Evolutionary conservation across 2,329 filamentous ascomycete species (phyloP).

Genomic region (Grosmannia huntii): DNA sequence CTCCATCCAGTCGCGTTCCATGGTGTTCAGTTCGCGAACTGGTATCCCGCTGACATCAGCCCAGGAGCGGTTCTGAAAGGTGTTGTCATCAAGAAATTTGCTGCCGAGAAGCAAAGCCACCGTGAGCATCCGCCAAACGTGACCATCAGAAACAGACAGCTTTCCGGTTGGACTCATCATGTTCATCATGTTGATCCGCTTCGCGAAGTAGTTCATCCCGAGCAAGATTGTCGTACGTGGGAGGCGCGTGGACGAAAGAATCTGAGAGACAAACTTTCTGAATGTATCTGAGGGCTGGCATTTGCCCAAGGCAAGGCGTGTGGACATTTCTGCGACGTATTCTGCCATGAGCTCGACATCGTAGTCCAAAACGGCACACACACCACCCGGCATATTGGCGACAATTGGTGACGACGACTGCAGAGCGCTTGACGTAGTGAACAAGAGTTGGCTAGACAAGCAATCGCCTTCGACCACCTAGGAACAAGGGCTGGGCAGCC

Average conservation of each 20-base stretch:
- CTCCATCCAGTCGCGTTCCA: slow-evolving; percentile 80
- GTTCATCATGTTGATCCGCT: slow-evolving; percentile 65
- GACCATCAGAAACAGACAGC: slow-evolving; percentile 49
- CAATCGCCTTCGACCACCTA: slow-evolving; percentile 28
- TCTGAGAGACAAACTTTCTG: slow-evolving; percentile 83
- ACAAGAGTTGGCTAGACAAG: slow-evolving; percentile 5
- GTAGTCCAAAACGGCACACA: slow-evolving; percentile 89
- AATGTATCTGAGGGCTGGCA: slow-evolving; percentile 43
- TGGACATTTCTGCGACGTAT: slow-evolving; percentile 83
- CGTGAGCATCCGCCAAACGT: slow-evolving; percentile 80
- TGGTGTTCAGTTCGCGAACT: slow-evolving; percentile 68
- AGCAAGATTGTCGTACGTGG: slow-evolving; percentile 85
- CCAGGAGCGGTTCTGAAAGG: slow-evolving; percentile 95
- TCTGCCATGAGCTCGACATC: slow-evolving; percentile 94
- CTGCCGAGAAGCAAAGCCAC: slow-evolving; percentile 75
- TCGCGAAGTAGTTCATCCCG: slow-evolving; percentile 79
- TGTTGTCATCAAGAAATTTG: slow-evolving; percentile 95
- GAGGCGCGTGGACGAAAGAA: slow-evolving; percentile 77
- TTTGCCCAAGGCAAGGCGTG: slow-evolving; percentile 46
- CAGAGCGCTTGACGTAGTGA: background rate
- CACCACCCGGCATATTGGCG: slow-evolving; percentile 59
- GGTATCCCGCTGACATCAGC: slow-evolving; percentile 86
- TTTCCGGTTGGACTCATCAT: slow-evolving; percentile 26
- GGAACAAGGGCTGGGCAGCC: slow-evolving; percentile 15
- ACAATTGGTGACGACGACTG: slow-evolving; percentile 10